A percentile compares a stretch with the other conserved stretches of the same genome.
These are phyloP conservation scores for Rubia yunnanensis DNA, from an alignment of 257 asterid species.

Conservation along the genomic window DNA sequence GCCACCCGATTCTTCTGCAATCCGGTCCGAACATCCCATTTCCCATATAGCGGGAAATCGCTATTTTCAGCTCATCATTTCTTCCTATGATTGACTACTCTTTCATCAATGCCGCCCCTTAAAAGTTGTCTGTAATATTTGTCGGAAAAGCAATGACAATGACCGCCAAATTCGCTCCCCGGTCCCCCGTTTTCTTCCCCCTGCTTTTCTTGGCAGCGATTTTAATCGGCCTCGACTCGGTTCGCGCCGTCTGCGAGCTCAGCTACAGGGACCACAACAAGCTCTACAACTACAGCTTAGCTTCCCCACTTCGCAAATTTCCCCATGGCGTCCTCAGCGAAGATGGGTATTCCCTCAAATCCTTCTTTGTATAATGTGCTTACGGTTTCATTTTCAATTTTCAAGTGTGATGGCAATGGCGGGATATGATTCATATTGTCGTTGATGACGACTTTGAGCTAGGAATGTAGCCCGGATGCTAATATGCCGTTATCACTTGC, in stretches of 20 bases:
- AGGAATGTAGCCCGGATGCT: neutral
- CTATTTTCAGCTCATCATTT: neutral
- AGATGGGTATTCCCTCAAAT: conserved; percentile 63
- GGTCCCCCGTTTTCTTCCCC: conserved; percentile 12
- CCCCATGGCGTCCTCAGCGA: conserved; percentile 93
- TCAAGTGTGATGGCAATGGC: neutral
- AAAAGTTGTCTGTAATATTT: conserved; percentile 14
- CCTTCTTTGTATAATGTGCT: neutral
- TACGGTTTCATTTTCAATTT: neutral
- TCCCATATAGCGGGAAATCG: neutral
- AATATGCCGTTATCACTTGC: neutral
- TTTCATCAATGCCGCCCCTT: neutral
- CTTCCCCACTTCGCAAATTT: conserved; percentile 44
- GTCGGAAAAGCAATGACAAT: conserved; percentile 35
- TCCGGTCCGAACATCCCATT: neutral
- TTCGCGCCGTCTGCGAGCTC: conserved; percentile 54
- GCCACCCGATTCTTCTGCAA: neutral
- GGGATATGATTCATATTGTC: neutral
- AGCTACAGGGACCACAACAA: conserved; percentile 47
- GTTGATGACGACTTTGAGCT: neutral
- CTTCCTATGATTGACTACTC: conserved; percentile 7
- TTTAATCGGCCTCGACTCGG: conserved; percentile 32
- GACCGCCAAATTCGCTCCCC: conserved; percentile 16
- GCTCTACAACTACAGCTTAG: conserved; percentile 60
- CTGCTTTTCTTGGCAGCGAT: conserved; percentile 28